Conservation (phyloP, 192 early-diverging fungal species). For the Coemansia javaensis region DNA sequence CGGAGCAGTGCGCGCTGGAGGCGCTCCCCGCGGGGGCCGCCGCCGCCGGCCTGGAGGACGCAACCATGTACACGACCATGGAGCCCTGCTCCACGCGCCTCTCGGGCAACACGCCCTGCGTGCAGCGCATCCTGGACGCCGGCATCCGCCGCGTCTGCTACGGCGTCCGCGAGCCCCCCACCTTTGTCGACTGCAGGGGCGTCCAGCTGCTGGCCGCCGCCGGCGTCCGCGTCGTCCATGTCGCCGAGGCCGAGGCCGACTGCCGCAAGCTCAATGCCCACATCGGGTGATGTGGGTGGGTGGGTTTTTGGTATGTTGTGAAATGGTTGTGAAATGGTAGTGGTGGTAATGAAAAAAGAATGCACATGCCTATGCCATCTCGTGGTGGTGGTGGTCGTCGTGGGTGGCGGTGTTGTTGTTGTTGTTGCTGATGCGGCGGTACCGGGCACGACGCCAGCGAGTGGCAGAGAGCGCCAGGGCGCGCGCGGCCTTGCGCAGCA, state of each 20-base stretch:
- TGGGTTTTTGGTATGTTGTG: neutral
- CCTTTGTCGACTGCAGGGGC: slow-evolving; percentile 84
- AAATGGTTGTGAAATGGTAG: neutral
- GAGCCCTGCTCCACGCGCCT: slow-evolving; percentile 88
- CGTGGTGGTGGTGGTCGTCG: too few relatives aligned
- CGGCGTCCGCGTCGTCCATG: slow-evolving; percentile 69
- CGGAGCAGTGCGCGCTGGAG: slow-evolving; percentile 83
- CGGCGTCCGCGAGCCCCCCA: slow-evolving; percentile 78
- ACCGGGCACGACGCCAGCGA: too few relatives aligned
- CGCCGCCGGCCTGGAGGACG: neutral
- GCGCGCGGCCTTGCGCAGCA: too few relatives aligned
- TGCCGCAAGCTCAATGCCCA: slow-evolving; percentile 69
- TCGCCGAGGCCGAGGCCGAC: slow-evolving; percentile 65
- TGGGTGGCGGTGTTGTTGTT: too few relatives aligned
- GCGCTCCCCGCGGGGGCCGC: too few relatives aligned
- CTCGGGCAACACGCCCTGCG: slow-evolving; percentile 80
- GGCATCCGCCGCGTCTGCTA: slow-evolving; percentile 68
- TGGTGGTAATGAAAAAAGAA: neutral
- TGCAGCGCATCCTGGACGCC: slow-evolving; percentile 57
- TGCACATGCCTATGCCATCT: too few relatives aligned
- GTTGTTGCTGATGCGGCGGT: too few relatives aligned
- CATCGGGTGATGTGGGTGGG: too few relatives aligned
- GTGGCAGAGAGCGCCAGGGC: too few relatives aligned
- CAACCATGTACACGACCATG: slow-evolving; percentile 85
- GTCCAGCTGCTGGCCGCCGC: slow-evolving; percentile 54